phyloP scores from a whole-genome alignment of 2,329 filamentous ascomycete genomes.

The Aspergillus brunneoviolaceus region DNA sequence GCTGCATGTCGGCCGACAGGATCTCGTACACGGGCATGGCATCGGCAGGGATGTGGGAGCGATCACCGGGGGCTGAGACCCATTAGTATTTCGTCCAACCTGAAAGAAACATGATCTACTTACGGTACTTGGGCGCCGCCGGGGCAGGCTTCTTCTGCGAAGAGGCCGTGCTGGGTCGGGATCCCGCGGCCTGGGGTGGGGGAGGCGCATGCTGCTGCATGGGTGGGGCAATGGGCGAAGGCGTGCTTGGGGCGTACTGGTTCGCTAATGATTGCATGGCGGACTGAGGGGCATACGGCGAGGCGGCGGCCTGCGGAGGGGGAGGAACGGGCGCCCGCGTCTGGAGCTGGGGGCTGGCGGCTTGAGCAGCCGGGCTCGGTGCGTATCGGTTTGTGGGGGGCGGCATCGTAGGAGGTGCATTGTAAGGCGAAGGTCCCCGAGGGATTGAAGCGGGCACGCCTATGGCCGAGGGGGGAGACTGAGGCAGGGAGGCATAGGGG shows the following conservation, averaged over 20 bases:
- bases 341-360: conserved; percentile 47
- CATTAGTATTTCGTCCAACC: conserved; percentile 14
- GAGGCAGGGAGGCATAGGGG: conserved; percentile 40
- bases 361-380: conserved; percentile 61
- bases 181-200: conserved; percentile 41
- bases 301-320: conserved; percentile 40
- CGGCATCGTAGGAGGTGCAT: conserved; percentile 68
- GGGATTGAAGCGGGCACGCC: conserved; percentile 54
- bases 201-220: conserved; percentile 33
- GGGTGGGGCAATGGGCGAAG: conserved; percentile 43
- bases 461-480: conserved; percentile 45
- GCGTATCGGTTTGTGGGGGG: conserved; percentile 77
- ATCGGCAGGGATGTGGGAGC: conserved; percentile 77
- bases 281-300: conserved; percentile 61
- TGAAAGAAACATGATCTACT: conserved; percentile 33
- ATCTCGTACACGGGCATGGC: conserved; percentile 80
- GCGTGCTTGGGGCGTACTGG: conserved; percentile 47
- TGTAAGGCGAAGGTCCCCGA: conserved; percentile 82
- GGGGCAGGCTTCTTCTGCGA: conserved; percentile 51
- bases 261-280: conserved; percentile 39
- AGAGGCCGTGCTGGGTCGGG: conserved; percentile 50
- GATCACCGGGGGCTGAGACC: conserved; percentile 66
- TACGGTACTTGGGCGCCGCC: conserved; percentile 66
- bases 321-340: conserved; percentile 52
- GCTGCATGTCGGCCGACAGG: conserved; percentile 79